Percentiles rank a stretch among this genome's conserved stretches.
Evolutionary conservation across 2,329 filamentous ascomycete genomes (phyloP).

Genomic region (Seiridium cupressi): DNA sequence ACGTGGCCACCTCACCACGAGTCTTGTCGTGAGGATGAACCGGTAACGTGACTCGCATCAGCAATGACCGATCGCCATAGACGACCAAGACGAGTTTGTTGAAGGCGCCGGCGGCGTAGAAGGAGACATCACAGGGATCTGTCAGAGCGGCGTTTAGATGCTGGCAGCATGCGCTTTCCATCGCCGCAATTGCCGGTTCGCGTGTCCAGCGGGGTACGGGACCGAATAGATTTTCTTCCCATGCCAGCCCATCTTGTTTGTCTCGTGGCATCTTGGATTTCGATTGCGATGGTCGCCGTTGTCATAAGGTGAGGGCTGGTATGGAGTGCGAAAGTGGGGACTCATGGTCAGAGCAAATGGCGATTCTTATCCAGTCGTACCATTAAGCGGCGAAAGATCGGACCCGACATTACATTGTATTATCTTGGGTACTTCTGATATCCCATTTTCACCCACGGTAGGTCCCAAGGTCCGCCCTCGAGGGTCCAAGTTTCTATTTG

Average conservation of each 20-base stretch:
- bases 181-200: background rate
- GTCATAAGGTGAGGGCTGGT: too few species aligned
- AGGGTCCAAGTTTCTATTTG: too few species aligned
- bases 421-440: too few species aligned
- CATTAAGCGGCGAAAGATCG: too few species aligned
- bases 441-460: too few species aligned
- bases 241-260: background rate
- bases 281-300: too few species aligned
- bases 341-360: too few species aligned
- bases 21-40: constrained; percentile 34
- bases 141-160: background rate
- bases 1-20: constrained; percentile 35
- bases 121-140: constrained; percentile 11
- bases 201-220: background rate
- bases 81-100: constrained; percentile 22
- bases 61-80: background rate
- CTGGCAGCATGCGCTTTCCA: background rate
- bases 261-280: background rate
- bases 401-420: too few species aligned
- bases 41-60: constrained; percentile 35
- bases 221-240: background rate
- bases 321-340: too few species aligned
- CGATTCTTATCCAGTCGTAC: too few species aligned
- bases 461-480: too few species aligned
- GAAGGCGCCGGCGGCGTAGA: constrained; percentile 13